Percentiles rank a stretch among this genome's conserved stretches.
These are phyloP conservation scores for Penicillium flavigenum DNA, from an alignment of 495 filamentous ascomycete species.

Conservation along the genomic window DNA sequence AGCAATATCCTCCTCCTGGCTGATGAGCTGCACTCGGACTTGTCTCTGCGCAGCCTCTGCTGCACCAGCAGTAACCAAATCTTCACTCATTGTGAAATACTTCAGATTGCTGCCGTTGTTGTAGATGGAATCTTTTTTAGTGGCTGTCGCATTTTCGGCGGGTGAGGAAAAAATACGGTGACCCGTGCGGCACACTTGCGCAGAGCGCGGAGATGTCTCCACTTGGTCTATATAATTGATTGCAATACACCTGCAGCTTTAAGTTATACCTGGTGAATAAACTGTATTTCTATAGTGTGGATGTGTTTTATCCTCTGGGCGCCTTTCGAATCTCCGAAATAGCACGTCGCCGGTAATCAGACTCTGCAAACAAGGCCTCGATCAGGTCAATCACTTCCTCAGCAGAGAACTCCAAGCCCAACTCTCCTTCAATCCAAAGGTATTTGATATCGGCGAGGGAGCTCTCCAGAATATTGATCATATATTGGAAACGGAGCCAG, in stretches of 20 bases:
- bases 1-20: slow-evolving; percentile 57
- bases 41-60: slow-evolving; percentile 46
- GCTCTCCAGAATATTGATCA: slow-evolving; percentile 86
- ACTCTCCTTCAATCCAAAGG: slow-evolving; percentile 81
- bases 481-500: slow-evolving; percentile 89
- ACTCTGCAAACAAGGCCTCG: slow-evolving; percentile 86
- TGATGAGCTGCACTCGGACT: slow-evolving; percentile 61
- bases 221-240: slow-evolving; percentile 20
- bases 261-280: neutral
- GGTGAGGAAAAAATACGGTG: slow-evolving; percentile 50
- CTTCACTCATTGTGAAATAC: slow-evolving; percentile 35
- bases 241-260: neutral
- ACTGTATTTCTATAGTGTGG: neutral
- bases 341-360: slow-evolving; percentile 69
- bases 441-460: slow-evolving; percentile 85
- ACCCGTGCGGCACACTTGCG: slow-evolving; percentile 45
- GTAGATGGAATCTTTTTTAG: slow-evolving; percentile 20
- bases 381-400: slow-evolving; percentile 90
- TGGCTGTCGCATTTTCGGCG: slow-evolving; percentile 34
- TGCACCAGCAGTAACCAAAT: slow-evolving; percentile 22
- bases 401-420: slow-evolving; percentile 76
- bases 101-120: slow-evolving; percentile 15
- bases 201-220: slow-evolving; percentile 41
- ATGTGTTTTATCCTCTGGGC: slow-evolving; percentile 18
- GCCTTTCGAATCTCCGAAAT: slow-evolving; percentile 71